Evolutionary conservation across 2,329 filamentous ascomycete species (phyloP), one percentile per base, ranked within the genome.

Genomic region (Talaromyces rugulosus): DNA sequence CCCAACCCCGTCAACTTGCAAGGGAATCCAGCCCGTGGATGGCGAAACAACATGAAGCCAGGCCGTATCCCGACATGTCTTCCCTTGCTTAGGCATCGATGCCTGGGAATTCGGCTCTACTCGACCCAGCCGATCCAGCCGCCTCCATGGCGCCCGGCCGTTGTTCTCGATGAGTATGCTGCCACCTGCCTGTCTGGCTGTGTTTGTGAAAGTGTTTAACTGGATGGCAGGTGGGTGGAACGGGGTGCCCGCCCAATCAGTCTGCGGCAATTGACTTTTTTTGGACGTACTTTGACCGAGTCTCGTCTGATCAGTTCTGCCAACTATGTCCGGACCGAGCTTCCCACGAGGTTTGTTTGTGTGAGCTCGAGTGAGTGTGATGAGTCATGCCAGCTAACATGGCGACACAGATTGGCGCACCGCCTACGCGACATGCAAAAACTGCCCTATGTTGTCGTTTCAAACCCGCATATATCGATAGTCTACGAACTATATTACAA

Each of bases 401-500:
- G 27, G 40, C 34, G 44, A 27, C 34, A 42, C 67, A 94, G 92
- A 68, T 86, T 98, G 67, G 92, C 94, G 18, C 95, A 99, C 77
- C 90, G 95, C 36, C 88, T 99, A 65, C 91, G 96, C 63, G 94
- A 99, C 74, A 98, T 99, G 86, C 95, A 99, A 76, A 93, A 91
- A 65, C 83, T 99, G 47, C 95, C 95, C 18, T 99, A 96, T 73
- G 91, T 95, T 42, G 94, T 98, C 60, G 91, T 98, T 55, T 93
- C 91, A n/a, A 99, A 99, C 71, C 87, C 87, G 6, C 92, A 99
- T 75, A 90, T 99, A 65, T 92, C 90, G 72, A 88, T 96, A 67
- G 95, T 98, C 36, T 99, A 99, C 78, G 92, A 98, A 74, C 84
- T 97, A 6, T 99, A 99, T 81, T 96, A 97, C 78, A 88, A 88